Percentiles rank a stretch among this genome's conserved stretches.
These are phyloP conservation scores for Penicillium sp. DNA, from an alignment of 2,329 filamentous ascomycete species.

Conservation along the genomic window DNA sequence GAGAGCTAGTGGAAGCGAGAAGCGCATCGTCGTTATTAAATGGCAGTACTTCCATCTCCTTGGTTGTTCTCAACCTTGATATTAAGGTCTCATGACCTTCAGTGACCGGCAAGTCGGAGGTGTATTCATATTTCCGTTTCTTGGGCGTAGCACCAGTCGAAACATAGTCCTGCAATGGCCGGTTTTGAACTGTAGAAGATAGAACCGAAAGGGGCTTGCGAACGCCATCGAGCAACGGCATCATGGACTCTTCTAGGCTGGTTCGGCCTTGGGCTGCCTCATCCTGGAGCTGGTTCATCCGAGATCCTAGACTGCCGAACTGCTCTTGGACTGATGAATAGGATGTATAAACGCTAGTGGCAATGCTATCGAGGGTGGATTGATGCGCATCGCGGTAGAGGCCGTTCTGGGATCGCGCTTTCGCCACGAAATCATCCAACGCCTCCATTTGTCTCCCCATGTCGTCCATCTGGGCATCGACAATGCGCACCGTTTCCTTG, in stretches of 20 bases:
- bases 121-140: constrained; percentile 80
- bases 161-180: constrained; percentile 76
- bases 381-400: constrained; percentile 73
- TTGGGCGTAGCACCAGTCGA: constrained; percentile 86
- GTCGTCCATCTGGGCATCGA: constrained; percentile 85
- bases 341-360: constrained; percentile 71
- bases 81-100: constrained; percentile 64
- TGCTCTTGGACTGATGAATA: constrained; percentile 73
- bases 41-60: constrained; percentile 37
- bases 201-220: constrained; percentile 74
- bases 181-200: constrained; percentile 68
- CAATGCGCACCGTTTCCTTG: constrained; percentile 84
- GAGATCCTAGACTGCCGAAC: constrained; percentile 70
- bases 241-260: constrained; percentile 64
- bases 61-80: constrained; percentile 53
- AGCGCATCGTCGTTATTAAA: constrained; percentile 37
- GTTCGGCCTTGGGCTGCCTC: constrained; percentile 68
- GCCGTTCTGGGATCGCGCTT: constrained; percentile 80
- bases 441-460: constrained; percentile 88
- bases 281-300: constrained; percentile 70
- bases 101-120: constrained; percentile 78
- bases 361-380: constrained; percentile 68
- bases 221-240: constrained; percentile 63
- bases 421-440: constrained; percentile 86
- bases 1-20: constrained; percentile 28